Base-by-base conservation (phyloP, 306 rosid species). In the Cucurbita moschata region DNA sequence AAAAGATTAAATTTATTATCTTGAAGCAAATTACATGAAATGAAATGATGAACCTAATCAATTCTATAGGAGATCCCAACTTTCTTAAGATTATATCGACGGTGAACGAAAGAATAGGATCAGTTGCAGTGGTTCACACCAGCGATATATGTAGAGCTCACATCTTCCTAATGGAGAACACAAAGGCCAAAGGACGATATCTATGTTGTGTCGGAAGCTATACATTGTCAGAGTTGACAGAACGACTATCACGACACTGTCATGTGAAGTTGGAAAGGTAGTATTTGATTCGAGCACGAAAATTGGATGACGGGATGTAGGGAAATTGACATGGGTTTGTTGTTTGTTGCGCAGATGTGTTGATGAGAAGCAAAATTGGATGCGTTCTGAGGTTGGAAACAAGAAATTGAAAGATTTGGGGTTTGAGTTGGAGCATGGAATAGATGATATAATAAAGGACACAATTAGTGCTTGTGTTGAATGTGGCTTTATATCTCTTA, bases 141-240 rank as follows among this genome's bases (percentile, higher is more conserved):
- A 93, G 88, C 71, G 98, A 90, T 79, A 81, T 88, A 75, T 88
- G 98, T 83, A 78, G 73, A 46, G 96, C 94, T 51, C 97, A 93
- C 77, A 60, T 90, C n/a, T 87, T 90, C 73, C 78, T 93, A 30
- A 90, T 93, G 97, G 85, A 88, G 75, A 80, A 93, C 62, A 49
- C 80, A 13, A 78, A 81, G 55, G 92, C 94, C 37, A 75, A 87
- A 81, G 97, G 96, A 0, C 37, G 79, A 55, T 93, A 85, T 79
- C 81, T 90, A 38, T 90, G 97, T 66, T 83, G 82, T 56, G 85
- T 76, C 46, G 85, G 80, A 70, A 87, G 87, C 63, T 82, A 80
- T 71, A 38, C 78, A 18, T 47, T 86, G 66, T 75, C 89, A 10
- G 72, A 81, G 79, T 53, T 90, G 79, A 67, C 84, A 26, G 30